Evolutionary conservation across 2,329 filamentous ascomycete species (phyloP), one percentile per base, ranked within the genome.

Genomic region (Orbilia javanica): DNA sequence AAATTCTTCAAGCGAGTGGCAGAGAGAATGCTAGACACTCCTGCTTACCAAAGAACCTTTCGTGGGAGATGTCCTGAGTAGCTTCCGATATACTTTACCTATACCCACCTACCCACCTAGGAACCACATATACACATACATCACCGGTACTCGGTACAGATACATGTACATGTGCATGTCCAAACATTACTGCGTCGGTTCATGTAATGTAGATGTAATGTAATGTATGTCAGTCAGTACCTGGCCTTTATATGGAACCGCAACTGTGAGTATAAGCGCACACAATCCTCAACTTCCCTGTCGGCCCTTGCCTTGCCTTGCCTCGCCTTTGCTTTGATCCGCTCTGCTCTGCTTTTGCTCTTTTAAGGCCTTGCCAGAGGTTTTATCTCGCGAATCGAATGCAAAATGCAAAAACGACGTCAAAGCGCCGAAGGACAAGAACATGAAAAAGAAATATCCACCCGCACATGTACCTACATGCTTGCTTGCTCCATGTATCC

Each of bases 361-460:
- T n/a, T n/a, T n/a, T n/a, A n/a, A n/a, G n/a, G n/a, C n/a, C n/a
- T 22, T 13, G 22, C 10, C 62, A 25, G 62, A 36, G 29, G 29
- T 36, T 36, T 60, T 60, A 39, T 39, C 55, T 76, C 72, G 72
- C 72, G 72, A 76, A 76, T 76, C 72, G 72, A 67, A 69, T 64
- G 55, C 55, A 53, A 42, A 57, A 60, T 39, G 55, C 55, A 25
- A 60, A 66, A 48, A 34, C 31, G 10, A 63, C 57, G 72, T 76
- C 72, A 76, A 76, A 76, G 72, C 72, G 72, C 72, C 72, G 72
- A 76, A 57, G 42, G 62, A 42, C 42, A 18, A 63, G 39, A 31
- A 13, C 22, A 44, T 57, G 66, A 46, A 70, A 63, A 63, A 63
- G 42, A 63, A 50, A 69, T 50, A 60, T 22, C 27, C 42, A 18